phyloP scores from a whole-genome alignment of 140 eudicot species.

The Oenanthe javanica region DNA sequence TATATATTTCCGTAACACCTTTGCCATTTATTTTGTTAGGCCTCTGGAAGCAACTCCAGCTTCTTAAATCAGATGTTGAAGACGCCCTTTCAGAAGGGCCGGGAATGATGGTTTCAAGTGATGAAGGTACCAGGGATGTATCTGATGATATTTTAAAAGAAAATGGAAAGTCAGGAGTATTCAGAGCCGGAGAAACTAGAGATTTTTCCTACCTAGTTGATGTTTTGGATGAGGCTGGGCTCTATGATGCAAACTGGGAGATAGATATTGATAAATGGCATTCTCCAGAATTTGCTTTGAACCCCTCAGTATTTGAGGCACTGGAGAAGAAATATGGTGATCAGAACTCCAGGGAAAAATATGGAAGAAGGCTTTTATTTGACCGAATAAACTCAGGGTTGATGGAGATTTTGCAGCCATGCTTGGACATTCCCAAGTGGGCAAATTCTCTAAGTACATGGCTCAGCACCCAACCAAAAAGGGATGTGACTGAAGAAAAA shows the following conservation, averaged over 20 bases:
- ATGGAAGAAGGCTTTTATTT: slow-evolving; percentile 69
- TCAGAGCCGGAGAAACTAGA: slow-evolving; percentile 34
- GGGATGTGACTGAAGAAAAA: slow-evolving; percentile 60
- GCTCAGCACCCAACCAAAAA: slow-evolving; percentile 18
- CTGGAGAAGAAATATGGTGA: slow-evolving; percentile 77
- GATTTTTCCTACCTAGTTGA: slow-evolving; percentile 78
- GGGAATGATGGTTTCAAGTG: slow-evolving; percentile 55
- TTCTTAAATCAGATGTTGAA: slow-evolving; percentile 37
- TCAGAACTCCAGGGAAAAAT: slow-evolving; percentile 39
- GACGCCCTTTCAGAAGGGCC: slow-evolving; percentile 50
- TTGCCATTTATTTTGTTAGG: slow-evolving; percentile 23
- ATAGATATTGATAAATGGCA: slow-evolving; percentile 28
- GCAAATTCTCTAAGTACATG: slow-evolving; percentile 30
- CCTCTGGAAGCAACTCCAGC: slow-evolving; percentile 45
- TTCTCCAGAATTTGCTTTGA: slow-evolving; percentile 36
- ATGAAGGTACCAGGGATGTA: slow-evolving; percentile 31
- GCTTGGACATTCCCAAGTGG: slow-evolving; percentile 17
- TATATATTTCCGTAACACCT: slow-evolving; percentile 3
- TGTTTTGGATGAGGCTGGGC: slow-evolving; percentile 52
- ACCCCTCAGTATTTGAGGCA: slow-evolving; percentile 47
- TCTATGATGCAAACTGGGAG: slow-evolving; percentile 22
- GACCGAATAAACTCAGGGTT: slow-evolving; percentile 64
- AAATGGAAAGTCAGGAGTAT: slow-evolving; percentile 16
- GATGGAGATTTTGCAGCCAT: slow-evolving; percentile 34
- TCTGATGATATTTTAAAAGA: slow-evolving; percentile 21